Evolutionary conservation across 2,329 filamentous ascomycete species (phyloP), one percentile per base, ranked within the genome.

Genomic region (Fusarium liriodendri): DNA sequence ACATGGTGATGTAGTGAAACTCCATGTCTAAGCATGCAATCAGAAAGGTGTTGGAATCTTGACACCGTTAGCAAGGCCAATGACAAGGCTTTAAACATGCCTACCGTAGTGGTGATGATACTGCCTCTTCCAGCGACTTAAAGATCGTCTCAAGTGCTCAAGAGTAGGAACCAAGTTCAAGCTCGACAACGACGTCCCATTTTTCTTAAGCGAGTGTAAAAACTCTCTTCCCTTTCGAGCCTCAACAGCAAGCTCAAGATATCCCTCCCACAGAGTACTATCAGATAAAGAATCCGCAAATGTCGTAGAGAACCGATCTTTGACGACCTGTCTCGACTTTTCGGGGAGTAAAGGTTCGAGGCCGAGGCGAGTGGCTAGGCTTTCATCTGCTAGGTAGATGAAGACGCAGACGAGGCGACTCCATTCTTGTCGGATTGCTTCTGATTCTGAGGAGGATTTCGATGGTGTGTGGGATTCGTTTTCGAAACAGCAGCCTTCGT

Each of bases 401-500:
- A 73, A 73, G 1, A 75, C 71, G 33, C 68, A 73, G 14, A 75
- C 45, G 4, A 72, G 66, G 1, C 71, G 29, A 5, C 61, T 71
- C 71, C 72, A 75, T 22, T 73, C 71, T 42, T 69, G 54, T 5
- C 50, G 62, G 2, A 55, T 50, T 4, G 45, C 37, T 20, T 73
- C 66, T 8, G 42, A 38, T 14, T 22, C 45, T 4, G 68, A 59
- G 1, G 45, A 20, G 1, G 32, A 5, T 6, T 7, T 11, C 8
- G 22, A 38, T 2, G 62, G 35, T 6, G 38, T 22, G 29, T 27
- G 20, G 6, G 42, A 10, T 16, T 75, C 65, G 18, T 47, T 27
- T 4, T 73, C 68, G 10, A 75, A 75, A 7, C 71, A 73, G 18
- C 68, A 68, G 8, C 71, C 60, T 32, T 71, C 71, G 37, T 75